These are phyloP conservation scores for Excoecaria agallocha DNA, from an alignment of 345 rosid species.

Conservation along the genomic window DNA sequence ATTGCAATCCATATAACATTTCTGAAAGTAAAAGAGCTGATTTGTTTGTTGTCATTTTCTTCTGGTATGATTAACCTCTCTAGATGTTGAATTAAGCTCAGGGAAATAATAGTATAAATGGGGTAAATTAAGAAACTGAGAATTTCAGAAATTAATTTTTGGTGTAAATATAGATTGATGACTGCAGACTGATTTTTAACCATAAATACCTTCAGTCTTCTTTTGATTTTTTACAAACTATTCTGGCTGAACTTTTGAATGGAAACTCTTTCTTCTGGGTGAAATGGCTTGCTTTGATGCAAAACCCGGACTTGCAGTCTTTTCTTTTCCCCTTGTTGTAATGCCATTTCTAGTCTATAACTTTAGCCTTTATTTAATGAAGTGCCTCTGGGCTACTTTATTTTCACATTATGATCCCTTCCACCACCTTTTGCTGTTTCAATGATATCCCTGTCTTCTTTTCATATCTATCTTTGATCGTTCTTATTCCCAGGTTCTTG, in stretches of 20 bases:
- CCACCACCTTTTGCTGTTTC: not conserved
- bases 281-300: not conserved
- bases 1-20: not conserved
- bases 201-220: not conserved
- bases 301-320: not conserved
- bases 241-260: too few species aligned
- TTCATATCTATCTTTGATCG: not conserved
- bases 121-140: not conserved
- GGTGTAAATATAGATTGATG: too few species aligned
- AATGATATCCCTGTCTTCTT: not conserved
- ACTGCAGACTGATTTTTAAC: not conserved
- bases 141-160: not conserved
- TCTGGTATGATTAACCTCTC: too few species aligned
- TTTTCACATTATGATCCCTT: not conserved
- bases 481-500: conserved; percentile 68
- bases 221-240: too few species aligned
- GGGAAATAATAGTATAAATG: not conserved
- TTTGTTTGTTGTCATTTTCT: too few species aligned
- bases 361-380: not conserved
- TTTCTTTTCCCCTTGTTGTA: not conserved
- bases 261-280: not conserved
- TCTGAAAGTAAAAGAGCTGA: not conserved
- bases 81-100: too few species aligned
- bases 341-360: not conserved
- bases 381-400: not conserved